Evolutionary conservation across 768 basidiomycete species (phyloP), one percentile per base, ranked within the genome.

Genomic region (Pulveroboletus sp.): DNA sequence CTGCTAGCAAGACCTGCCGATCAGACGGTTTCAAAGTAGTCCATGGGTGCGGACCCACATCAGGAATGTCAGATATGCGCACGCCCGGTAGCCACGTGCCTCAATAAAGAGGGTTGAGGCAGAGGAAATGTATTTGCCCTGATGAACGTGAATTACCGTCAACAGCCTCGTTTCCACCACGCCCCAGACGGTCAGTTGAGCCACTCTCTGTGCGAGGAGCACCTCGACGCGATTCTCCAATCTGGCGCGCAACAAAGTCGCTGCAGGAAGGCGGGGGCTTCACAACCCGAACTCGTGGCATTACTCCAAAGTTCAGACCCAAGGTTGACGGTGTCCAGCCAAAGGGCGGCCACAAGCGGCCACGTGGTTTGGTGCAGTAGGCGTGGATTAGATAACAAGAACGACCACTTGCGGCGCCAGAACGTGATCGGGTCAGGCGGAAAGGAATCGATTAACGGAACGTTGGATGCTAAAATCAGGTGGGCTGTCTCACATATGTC

Each of bases 301-400:
- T 24, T 39, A 42, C 39, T 51, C 36, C 43, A 51, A 45, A 37
- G 36, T 35, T 31, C 43, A 31, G 30, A 16, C n/a, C 12, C 29
- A 16, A 17, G n/a, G 30, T 40, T n/a, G 31, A 23, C 20, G 29
- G 45, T 45, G 32, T 36, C 17, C n/a, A n/a, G n/a, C n/a, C n/a
- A n/a, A n/a, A n/a, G n/a, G n/a, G n/a, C n/a, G n/a, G n/a, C n/a
- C n/a, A 32, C 8, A 42, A 50, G 38, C 30, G 36, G 22, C 46
- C 58, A 56, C 54, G 58, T 64, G 63, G 53, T 20, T 20, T 31
- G 43, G 36, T 46, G 45, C 22, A 48, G 37, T 11, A 34, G 24
- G 42, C 38, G 20, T 49, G 55, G 65, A 67, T 65, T 65, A 66
- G 64, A 65, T 67, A 67, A 61, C 47, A 46, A 49, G 36, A 52